phyloP scores from a whole-genome alignment of 2,329 filamentous ascomycete species.

The Stromatinia cepivora region DNA sequence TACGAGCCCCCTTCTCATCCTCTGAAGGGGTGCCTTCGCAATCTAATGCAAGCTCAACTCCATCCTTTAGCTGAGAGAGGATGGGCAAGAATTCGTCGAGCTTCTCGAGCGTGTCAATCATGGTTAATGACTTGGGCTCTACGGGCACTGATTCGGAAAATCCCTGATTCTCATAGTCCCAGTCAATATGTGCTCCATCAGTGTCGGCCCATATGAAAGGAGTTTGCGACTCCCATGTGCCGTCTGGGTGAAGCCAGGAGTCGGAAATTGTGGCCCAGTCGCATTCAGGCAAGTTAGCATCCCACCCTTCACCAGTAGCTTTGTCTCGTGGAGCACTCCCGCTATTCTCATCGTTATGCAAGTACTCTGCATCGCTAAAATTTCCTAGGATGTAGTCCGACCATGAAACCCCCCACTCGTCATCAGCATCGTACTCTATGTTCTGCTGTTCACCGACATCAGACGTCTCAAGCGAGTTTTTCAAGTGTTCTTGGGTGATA shows the following conservation, averaged over 20 bases:
- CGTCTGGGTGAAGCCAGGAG: background rate
- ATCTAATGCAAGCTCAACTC: conserved; percentile 9
- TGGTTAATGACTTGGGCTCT: background rate
- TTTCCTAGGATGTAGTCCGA: background rate
- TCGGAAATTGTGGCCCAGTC: background rate
- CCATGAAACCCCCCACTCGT: background rate
- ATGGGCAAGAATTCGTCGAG: background rate
- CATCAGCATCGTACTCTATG: background rate
- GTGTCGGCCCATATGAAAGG: background rate
- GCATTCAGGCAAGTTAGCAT: no score
- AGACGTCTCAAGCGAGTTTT: background rate
- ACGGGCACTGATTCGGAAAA: background rate
- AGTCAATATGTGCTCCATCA: background rate
- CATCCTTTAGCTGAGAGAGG: background rate
- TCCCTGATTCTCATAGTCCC: background rate
- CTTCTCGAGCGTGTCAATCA: conserved; percentile 7
- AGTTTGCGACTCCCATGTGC: background rate
- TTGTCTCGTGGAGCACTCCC: background rate
- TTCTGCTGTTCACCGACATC: background rate
- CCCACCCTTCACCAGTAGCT: no score
- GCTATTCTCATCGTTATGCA: background rate
- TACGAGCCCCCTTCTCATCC: background rate
- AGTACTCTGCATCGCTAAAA: background rate
- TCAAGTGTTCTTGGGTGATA: background rate
- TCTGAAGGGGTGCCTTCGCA: background rate